phyloP scores from a whole-genome alignment of 2,329 filamentous ascomycete species.

The Colletotrichum zoysiae region DNA sequence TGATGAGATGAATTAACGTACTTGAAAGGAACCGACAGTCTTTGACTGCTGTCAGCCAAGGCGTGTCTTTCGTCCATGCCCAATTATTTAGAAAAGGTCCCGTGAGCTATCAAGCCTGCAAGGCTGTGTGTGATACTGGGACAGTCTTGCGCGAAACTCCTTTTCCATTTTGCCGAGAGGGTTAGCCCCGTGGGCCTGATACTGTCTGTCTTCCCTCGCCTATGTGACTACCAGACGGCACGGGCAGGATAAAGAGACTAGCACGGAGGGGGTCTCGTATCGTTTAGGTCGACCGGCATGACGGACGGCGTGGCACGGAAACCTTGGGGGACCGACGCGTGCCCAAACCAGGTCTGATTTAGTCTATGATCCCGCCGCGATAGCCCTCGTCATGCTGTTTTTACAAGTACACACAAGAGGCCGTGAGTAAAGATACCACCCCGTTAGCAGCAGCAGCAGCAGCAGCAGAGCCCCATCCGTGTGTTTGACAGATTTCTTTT shows the following conservation, averaged over 20 bases:
- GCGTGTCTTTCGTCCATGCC: background rate
- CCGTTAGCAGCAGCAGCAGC: background rate
- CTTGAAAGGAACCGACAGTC: background rate
- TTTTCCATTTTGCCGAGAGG: background rate
- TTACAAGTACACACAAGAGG: constrained; percentile 41
- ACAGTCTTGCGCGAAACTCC: background rate
- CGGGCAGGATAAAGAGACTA: background rate
- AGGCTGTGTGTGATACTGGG: background rate
- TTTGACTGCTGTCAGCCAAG: background rate
- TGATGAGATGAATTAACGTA: constrained; percentile 6
- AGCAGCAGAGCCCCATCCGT: constrained; percentile 11
- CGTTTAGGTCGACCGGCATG: background rate
- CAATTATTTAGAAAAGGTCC: background rate
- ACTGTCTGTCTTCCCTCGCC: background rate
- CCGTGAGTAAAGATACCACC: constrained; percentile 13
- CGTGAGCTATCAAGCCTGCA: background rate
- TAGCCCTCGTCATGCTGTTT: constrained; percentile 42
- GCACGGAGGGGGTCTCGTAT: background rate
- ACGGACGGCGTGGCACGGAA: background rate
- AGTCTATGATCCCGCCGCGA: constrained; percentile 44
- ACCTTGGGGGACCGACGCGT: background rate
- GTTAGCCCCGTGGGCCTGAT: too few relatives aligned
- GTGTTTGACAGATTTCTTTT: constrained; percentile 35
- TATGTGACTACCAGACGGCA: background rate
- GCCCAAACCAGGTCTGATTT: constrained; percentile 38